Evolutionary conservation across 2,329 filamentous ascomycete genomes (phyloP).

Genomic region (Apiospora saccharicola): DNA sequence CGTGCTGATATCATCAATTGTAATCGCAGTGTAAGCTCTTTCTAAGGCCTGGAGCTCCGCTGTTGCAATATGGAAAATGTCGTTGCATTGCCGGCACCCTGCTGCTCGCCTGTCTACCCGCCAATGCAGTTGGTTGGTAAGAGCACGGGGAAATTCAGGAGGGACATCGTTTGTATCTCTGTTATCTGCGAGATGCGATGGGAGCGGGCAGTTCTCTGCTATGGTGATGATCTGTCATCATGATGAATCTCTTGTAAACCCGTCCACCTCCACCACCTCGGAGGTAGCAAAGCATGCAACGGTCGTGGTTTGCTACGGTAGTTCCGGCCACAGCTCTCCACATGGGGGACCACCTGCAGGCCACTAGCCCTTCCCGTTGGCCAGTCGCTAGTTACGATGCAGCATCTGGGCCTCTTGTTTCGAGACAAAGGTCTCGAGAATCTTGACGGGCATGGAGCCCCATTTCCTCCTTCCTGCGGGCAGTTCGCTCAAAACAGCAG

Average conservation of each 20-base stretch:
- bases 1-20: conserved; percentile 21
- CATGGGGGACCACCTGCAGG: background rate
- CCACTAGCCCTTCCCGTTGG: background rate
- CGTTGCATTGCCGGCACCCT: background rate
- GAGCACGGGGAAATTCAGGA: background rate
- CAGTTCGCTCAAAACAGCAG: background rate
- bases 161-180: background rate
- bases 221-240: conserved; percentile 13
- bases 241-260: conserved; percentile 1
- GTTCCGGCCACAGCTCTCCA: background rate
- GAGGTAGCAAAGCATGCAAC: background rate
- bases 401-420: background rate
- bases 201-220: too few relatives aligned
- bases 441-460: background rate
- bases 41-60: conserved; percentile 1
- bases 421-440: background rate
- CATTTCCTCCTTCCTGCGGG: background rate
- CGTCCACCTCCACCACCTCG: background rate
- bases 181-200: background rate
- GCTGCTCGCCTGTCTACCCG: background rate
- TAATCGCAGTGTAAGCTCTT: conserved; percentile 16
- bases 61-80: background rate
- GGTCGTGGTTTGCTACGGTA: conserved; percentile 13
- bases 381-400: background rate
- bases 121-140: background rate